Evolutionary conservation across 805 yeast species (phyloP).

Genomic region (Starmerella gropengiesseri): DNA sequence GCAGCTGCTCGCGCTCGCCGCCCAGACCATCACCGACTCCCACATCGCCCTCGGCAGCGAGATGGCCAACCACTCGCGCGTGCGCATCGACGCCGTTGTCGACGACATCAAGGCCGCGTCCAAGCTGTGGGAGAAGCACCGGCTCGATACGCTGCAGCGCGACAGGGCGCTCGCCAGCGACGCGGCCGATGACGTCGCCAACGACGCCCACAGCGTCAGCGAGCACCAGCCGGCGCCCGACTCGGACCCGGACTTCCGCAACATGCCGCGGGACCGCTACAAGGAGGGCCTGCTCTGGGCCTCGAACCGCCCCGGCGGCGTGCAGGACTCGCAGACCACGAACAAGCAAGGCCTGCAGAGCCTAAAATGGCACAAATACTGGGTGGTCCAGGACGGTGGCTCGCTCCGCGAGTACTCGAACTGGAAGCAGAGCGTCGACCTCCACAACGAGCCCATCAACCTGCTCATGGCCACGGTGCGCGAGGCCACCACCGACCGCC

Average conservation of each 20-base stretch:
- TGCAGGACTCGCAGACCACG: slow-evolving; percentile 22
- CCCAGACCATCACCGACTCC: slow-evolving; percentile 29
- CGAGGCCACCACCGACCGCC: slow-evolving; percentile 34
- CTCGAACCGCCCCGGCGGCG: slow-evolving; percentile 32
- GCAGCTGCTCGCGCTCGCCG: slow-evolving; percentile 31
- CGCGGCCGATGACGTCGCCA: slow-evolving; percentile 18
- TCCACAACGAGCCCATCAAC: slow-evolving; percentile 58
- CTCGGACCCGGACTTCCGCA: background rate
- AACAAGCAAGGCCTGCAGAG: slow-evolving; percentile 24
- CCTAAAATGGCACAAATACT: slow-evolving; percentile 70
- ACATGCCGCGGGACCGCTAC: slow-evolving; percentile 9
- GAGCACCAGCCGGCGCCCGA: background rate
- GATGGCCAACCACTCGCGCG: slow-evolving; percentile 25
- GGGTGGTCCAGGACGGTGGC: slow-evolving; percentile 69
- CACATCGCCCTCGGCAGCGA: slow-evolving; percentile 25
- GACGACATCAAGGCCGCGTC: slow-evolving; percentile 30
- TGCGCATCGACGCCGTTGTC: slow-evolving; percentile 28
- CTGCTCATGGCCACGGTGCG: slow-evolving; percentile 56
- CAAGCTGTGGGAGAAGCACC: slow-evolving; percentile 30
- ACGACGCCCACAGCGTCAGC: background rate
- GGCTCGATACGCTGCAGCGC: slow-evolving; percentile 32
- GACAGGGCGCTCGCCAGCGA: slow-evolving; percentile 29
- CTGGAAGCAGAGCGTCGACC: slow-evolving; percentile 60
- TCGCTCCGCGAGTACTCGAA: slow-evolving; percentile 59
- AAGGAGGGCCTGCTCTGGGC: slow-evolving; percentile 39